These are phyloP conservation scores for Endothia cerciana DNA, from an alignment of 2,329 filamentous ascomycete species.

Conservation along the genomic window DNA sequence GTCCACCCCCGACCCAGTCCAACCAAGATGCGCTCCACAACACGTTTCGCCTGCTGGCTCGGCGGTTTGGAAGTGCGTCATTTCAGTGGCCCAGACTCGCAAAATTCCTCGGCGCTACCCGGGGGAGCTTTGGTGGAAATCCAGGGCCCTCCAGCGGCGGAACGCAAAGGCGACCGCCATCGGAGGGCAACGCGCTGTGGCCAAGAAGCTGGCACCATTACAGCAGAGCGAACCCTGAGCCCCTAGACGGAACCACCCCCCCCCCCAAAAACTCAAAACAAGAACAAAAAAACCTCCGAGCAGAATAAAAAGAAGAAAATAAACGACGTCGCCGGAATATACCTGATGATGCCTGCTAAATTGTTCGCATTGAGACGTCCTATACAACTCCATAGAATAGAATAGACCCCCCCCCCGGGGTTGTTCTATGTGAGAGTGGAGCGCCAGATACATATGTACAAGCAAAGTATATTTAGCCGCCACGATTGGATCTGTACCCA, in stretches of 20 bases:
- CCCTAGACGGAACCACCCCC: neutral
- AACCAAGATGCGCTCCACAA: slow-evolving; percentile 16
- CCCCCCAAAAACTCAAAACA: neutral
- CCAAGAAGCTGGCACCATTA: neutral
- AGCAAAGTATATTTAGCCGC: slow-evolving; percentile 12
- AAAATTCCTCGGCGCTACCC: slow-evolving; percentile 27
- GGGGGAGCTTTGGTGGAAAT: slow-evolving; percentile 6
- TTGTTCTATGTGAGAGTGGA: too few species aligned
- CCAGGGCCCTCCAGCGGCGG: slow-evolving; percentile 1
- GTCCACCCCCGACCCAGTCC: neutral
- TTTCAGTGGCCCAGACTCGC: slow-evolving; percentile 20
- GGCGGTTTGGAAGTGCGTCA: neutral
- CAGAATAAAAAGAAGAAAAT: neutral
- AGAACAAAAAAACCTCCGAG: too few species aligned
- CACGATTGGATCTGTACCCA: slow-evolving; percentile 17
- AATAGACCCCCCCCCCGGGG: too few species aligned
- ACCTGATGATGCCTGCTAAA: too few species aligned
- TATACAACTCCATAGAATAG: too few species aligned
- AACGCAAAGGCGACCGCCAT: slow-evolving; percentile 12
- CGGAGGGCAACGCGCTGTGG: neutral
- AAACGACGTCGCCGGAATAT: neutral
- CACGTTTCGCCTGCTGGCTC: slow-evolving; percentile 24
- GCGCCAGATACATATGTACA: too few species aligned
- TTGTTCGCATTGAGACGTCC: too few species aligned
- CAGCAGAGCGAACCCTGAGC: neutral